phyloP scores from a whole-genome alignment of 2,329 filamentous ascomycete genomes.

The Aspergillus fructus region DNA sequence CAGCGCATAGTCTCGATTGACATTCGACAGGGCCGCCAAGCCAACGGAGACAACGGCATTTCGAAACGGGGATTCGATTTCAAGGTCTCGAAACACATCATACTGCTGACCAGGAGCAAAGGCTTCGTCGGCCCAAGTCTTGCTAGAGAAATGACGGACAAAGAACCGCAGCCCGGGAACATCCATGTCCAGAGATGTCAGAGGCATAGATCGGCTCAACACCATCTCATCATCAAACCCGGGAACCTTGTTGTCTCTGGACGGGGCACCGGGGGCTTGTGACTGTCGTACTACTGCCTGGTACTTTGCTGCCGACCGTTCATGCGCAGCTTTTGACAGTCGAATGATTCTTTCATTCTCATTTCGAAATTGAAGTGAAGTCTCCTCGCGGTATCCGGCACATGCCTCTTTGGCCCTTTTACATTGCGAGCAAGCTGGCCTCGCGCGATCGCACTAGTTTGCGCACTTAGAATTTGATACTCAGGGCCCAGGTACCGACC shows the following conservation, averaged over 20 bases:
- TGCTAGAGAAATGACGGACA: slow-evolving; percentile 20
- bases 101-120: background rate
- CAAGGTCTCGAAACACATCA: slow-evolving; percentile 9
- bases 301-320: slow-evolving; percentile 8
- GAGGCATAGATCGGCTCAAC: background rate
- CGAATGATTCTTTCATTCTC: slow-evolving; percentile 28
- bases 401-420: slow-evolving; percentile 29
- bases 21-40: slow-evolving; percentile 26
- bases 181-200: slow-evolving; percentile 16
- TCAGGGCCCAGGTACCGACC: too few species aligned
- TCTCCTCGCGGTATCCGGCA: slow-evolving; percentile 31
- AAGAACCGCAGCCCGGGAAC: slow-evolving; percentile 25
- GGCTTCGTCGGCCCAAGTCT: slow-evolving; percentile 2
- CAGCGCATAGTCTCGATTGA: slow-evolving; percentile 19
- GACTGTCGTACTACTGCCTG: background rate
- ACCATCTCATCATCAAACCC: background rate
- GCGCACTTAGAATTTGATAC: too few species aligned
- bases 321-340: slow-evolving; percentile 21
- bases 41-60: slow-evolving; percentile 26
- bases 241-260: background rate
- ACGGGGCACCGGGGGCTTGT: background rate
- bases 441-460: slow-evolving; percentile 28
- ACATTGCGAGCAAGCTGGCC: slow-evolving; percentile 33
- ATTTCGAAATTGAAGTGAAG: slow-evolving; percentile 28
- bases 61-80: slow-evolving; percentile 13